These are phyloP conservation scores for Gymnopus androsaceus DNA, from an alignment of 1,284 basidiomycete genomes.

Conservation along the genomic window DNA sequence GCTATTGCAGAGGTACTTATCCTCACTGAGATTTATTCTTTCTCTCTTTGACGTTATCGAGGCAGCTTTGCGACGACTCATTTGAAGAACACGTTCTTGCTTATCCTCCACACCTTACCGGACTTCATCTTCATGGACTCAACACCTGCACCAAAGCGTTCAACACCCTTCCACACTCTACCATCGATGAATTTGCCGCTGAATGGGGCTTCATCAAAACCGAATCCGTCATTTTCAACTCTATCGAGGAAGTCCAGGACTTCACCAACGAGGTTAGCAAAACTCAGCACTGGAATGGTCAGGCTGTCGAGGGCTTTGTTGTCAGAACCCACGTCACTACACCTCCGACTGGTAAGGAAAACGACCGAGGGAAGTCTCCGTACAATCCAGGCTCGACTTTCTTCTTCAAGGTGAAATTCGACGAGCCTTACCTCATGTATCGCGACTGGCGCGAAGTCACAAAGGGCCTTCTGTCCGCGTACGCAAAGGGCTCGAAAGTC, in stretches of 20 bases:
- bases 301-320: slow-evolving; percentile 94
- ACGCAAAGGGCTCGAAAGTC: slow-evolving; percentile 33
- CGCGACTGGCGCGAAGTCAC: slow-evolving; percentile 97
- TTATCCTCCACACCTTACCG: slow-evolving; percentile 81
- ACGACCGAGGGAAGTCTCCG: slow-evolving; percentile 40
- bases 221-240: slow-evolving; percentile 57
- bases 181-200: slow-evolving; percentile 80
- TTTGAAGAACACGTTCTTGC: slow-evolving; percentile 98
- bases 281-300: slow-evolving; percentile 80
- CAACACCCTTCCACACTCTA: slow-evolving; percentile 66
- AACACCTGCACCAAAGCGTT: slow-evolving; percentile 79
- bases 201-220: slow-evolving; percentile 94
- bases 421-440: slow-evolving; percentile 99
- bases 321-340: slow-evolving; percentile 75
- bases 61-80: slow-evolving; percentile 91
- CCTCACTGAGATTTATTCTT: neutral
- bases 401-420: slow-evolving; percentile 99
- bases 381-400: slow-evolving; percentile 83
- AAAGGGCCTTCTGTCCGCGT: slow-evolving; percentile 62
- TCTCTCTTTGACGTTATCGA: neutral
- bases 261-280: slow-evolving; percentile 75
- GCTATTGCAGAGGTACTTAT: slow-evolving; percentile 83
- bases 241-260: slow-evolving; percentile 67
- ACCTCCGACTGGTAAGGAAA: slow-evolving; percentile 32
- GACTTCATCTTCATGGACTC: slow-evolving; percentile 92